Percentiles rank a stretch among this genome's conserved stretches.
Conservation (phyloP, 305 asterid genomes). For the Andrographis paniculata region DNA sequence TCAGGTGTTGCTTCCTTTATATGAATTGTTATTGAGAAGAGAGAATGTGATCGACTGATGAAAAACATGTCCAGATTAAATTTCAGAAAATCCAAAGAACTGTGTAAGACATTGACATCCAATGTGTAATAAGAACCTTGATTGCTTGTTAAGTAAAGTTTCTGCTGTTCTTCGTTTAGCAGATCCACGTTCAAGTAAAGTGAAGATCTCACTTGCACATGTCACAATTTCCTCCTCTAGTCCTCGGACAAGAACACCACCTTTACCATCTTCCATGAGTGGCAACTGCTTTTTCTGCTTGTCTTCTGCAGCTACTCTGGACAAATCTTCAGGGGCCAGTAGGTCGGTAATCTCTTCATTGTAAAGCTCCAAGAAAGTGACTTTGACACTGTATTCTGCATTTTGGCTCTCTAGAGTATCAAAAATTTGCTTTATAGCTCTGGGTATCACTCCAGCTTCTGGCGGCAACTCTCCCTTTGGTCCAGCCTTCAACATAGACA, state of each 20-base stretch:
- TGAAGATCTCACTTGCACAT: constrained; percentile 76
- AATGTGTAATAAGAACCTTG: constrained; percentile 43
- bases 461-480: constrained; percentile 79
- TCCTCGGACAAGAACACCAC: constrained; percentile 95
- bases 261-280: constrained; percentile 97
- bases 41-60: constrained; percentile 91
- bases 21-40: constrained; percentile 89
- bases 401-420: constrained; percentile 84
- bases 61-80: not conserved
- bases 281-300: constrained; percentile 86
- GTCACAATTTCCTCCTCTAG: constrained; percentile 90
- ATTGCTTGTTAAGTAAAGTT: constrained; percentile 81
- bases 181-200: constrained; percentile 87
- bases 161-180: constrained; percentile 94
- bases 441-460: constrained; percentile 90
- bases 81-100: constrained; percentile 14
- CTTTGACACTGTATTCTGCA: constrained; percentile 92
- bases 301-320: constrained; percentile 56
- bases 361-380: constrained; percentile 84
- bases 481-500: constrained; percentile 43
- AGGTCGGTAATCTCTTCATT: constrained; percentile 94
- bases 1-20: constrained; percentile 74
- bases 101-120: not conserved
- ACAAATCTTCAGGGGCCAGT: constrained; percentile 77
- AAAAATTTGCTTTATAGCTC: constrained; percentile 88